Conservation (phyloP, 306 rosid genomes). For the Senna siamea region DNA sequence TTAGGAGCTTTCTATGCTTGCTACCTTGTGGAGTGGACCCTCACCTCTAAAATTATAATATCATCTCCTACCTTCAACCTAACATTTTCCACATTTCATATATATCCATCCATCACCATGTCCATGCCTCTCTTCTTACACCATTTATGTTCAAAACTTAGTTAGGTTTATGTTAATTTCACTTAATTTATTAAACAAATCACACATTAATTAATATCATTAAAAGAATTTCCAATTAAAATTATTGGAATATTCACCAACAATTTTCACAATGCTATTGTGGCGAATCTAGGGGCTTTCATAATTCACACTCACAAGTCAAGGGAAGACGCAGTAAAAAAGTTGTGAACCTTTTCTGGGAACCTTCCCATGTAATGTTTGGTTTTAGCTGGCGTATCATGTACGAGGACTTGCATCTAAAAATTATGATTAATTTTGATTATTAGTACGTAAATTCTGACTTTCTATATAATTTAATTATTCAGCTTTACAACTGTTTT, state of each 20-base stretch:
- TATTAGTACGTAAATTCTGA: background rate
- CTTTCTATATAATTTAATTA: background rate
- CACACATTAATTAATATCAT: no score
- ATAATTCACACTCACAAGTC: slow-evolving; percentile 22
- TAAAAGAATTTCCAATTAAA: background rate
- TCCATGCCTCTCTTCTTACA: no score
- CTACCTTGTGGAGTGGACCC: slow-evolving; percentile 14
- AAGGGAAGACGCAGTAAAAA: background rate
- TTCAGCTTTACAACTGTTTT: slow-evolving; percentile 26
- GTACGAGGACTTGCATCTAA: background rate
- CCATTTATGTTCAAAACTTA: slow-evolving; percentile 27
- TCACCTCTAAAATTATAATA: no score
- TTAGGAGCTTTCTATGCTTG: slow-evolving; percentile 3
- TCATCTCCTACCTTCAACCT: slow-evolving; percentile 37
- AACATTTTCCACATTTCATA: slow-evolving; percentile 33
- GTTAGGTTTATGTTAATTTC: slow-evolving; percentile 33
- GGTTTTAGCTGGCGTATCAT: slow-evolving; percentile 3
- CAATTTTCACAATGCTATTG: background rate
- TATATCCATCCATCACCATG: slow-evolving; percentile 19
- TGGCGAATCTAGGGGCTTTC: background rate
- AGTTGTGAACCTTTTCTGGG: background rate
- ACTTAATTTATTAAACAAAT: background rate
- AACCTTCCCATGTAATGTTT: slow-evolving; percentile 22
- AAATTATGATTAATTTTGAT: background rate
- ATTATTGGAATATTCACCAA: background rate